Evolutionary conservation across 2,329 filamentous ascomycete species (phyloP).

Genomic region (Aspergillus sp.): DNA sequence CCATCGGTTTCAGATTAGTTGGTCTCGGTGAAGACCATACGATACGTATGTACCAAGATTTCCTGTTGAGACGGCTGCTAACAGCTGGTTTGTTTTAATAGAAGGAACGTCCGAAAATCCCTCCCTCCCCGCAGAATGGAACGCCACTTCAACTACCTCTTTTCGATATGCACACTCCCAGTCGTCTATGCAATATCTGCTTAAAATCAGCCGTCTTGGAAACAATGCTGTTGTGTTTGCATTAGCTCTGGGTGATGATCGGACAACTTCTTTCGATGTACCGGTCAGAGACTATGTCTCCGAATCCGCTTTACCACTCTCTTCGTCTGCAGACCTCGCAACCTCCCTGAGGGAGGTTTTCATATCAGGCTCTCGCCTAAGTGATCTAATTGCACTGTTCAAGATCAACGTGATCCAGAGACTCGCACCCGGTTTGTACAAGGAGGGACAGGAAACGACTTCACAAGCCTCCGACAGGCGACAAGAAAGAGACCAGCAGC

Average conservation of each 20-base stretch:
- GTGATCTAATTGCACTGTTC: conserved; percentile 69
- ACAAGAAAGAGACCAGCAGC: conserved; percentile 44
- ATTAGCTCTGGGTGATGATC: conserved; percentile 76
- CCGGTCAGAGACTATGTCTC: conserved; percentile 73
- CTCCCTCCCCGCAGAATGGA: conserved; percentile 75
- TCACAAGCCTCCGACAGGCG: conserved; percentile 16
- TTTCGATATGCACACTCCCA: conserved; percentile 87
- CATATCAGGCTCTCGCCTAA: conserved; percentile 68
- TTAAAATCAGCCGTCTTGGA: conserved; percentile 80
- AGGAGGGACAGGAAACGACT: conserved; percentile 73
- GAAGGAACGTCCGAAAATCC: conserved; percentile 28
- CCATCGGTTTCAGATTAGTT: conserved; percentile 75
- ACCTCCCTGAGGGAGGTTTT: conserved; percentile 60
- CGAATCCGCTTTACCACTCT: conserved; percentile 56
- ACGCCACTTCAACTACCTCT: conserved; percentile 67
- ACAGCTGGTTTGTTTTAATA: conserved; percentile 9
- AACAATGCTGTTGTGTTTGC: conserved; percentile 81
- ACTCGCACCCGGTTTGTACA: conserved; percentile 72
- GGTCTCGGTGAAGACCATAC: conserved; percentile 82
- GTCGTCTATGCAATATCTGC: conserved; percentile 77
- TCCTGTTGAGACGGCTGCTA: neutral
- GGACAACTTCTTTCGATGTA: conserved; percentile 75
- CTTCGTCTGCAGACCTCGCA: conserved; percentile 34
- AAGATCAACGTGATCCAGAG: conserved; percentile 81
- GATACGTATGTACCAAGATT: conserved; percentile 52